A percentile compares a stretch with the other conserved stretches of the same genome.
These are phyloP conservation scores for Apiotrichum porosum DNA, from an alignment of 1,284 basidiomycete species.

Conservation along the genomic window DNA sequence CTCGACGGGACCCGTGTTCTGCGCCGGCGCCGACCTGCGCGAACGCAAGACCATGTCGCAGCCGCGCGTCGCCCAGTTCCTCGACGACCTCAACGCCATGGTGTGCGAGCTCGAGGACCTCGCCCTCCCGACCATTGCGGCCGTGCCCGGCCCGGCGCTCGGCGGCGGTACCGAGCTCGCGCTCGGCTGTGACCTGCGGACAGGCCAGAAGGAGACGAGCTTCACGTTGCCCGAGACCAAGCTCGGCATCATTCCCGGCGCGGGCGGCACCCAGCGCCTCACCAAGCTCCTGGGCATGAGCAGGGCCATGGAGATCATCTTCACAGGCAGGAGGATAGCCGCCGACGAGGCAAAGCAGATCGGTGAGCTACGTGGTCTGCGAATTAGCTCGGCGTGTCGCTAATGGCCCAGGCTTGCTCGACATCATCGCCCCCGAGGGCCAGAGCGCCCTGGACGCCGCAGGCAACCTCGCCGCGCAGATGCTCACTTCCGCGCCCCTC, in stretches of 20 bases:
- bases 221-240: slow-evolving; percentile 76
- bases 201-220: slow-evolving; percentile 64
- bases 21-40: slow-evolving; percentile 84
- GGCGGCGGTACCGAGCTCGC: slow-evolving; percentile 86
- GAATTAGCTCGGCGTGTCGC: neutral
- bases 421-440: slow-evolving; percentile 53
- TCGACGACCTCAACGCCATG: slow-evolving; percentile 67
- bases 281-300: slow-evolving; percentile 74
- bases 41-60: slow-evolving; percentile 78
- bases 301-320: slow-evolving; percentile 83
- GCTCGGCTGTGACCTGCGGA: slow-evolving; percentile 80
- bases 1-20: slow-evolving; percentile 71
- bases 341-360: slow-evolving; percentile 67
- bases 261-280: slow-evolving; percentile 86
- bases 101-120: slow-evolving; percentile 71
- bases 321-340: slow-evolving; percentile 64
- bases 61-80: slow-evolving; percentile 69
- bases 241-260: slow-evolving; percentile 89
- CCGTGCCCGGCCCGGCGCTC: slow-evolving; percentile 86
- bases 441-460: slow-evolving; percentile 29
- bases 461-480: slow-evolving; percentile 28
- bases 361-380: slow-evolving; percentile 53
- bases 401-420: slow-evolving; percentile 52
- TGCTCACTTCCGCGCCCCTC: slow-evolving; percentile 61
- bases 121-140: slow-evolving; percentile 82